Evolutionary conservation across 108 stramenopile genomes (phyloP), one percentile per base, ranked within the genome.

Genomic region (Epipyxis sp.): DNA sequence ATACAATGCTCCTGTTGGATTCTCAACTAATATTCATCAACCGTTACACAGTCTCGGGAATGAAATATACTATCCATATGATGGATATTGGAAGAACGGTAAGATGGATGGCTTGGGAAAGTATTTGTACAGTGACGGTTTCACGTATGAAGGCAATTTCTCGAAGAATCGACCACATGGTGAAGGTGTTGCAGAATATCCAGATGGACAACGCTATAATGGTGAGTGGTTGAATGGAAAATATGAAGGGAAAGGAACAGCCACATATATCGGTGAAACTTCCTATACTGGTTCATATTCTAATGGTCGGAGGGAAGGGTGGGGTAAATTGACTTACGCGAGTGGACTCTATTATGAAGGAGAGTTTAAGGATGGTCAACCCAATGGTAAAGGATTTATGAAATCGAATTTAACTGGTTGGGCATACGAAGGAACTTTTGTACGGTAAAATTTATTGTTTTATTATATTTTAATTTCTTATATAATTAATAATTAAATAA

Each of bases 71-170:
- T 82, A 61, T 77, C 42, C 59, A 41, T 82, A 82, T 44, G 76
- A 82, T 67, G 81, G 81, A 30, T 20, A 78, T 27, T 82, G 81
- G 81, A 42, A 69, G 40, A 25, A 0, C 0, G 81, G 81, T 37
- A 42, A 16, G 10, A 78, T 78, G 77, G 2, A 78, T n/a, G 81
- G 81, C 16, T 2, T 0, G 0, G 81, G 81, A 34, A 32, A 25
- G 0, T 82, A 76, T 77, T 44, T 68, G 37, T 82, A 78, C 54
- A 69, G 59, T 29, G 81, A 82, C 68, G 81, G 76, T 0, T 35
- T 45, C 32, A 0, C 27, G 0, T 82, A 82, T 34, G 50, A 0
- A 37, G 81, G 81, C 25, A 27, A 34, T 37, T 82, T 76, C 20
- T 10, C 10, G 3, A 40, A 78, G 42, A 67, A 67, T 37, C 1